Evolutionary conservation across 2,329 filamentous ascomycete species (phyloP), one percentile per base, ranked within the genome.

Genomic region (Aspergillus melleus): DNA sequence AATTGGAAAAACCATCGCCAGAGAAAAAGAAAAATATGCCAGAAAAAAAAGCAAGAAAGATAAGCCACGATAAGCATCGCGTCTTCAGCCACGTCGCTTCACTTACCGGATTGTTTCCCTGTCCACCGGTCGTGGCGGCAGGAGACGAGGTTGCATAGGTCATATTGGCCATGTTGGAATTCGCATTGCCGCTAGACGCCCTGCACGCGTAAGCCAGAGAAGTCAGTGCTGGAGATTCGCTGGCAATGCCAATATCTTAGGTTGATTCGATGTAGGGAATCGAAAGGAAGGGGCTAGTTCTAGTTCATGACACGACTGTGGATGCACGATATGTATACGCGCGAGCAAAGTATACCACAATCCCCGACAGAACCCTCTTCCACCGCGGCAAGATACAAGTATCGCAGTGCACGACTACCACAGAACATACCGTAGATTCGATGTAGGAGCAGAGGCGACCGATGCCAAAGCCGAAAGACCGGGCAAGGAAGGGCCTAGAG

Each of bases 101-200:
- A 79, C 77, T 77, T 67, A 80, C 76, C 57, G 77, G 76, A 63
- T 72, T 75, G 63, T 73, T 78, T 64, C 83, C 84, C 72, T 87
- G 85, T 55, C 87, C 87, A 65, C 85, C 86, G 62, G 86, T 84
- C 46, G 87, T 88, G 46, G 85, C 85, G 61, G 86, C 86, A 52
- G 87, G 86, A 50, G 87, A 87, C 65, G 86, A 85, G 64, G 85
- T 87, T 68, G 84, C 81, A 73, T 85, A 86, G 66, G 81, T 85
- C 80, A 86, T 84, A 74, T 76, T 83, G 69, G 80, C 83, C 81
- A 86, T 84, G 73, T 73, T 81, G 75, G 79, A 76, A 69, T 77
- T 75, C 56, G 70, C 79, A 81, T 81, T 79, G 72, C 73, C 74
- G 65, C 66, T 67, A 49, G 74, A 76, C 49, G 68, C 70, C 58